phyloP scores from a whole-genome alignment of 2,329 filamentous ascomycete genomes.

The Chrysoporthe puriensis region DNA sequence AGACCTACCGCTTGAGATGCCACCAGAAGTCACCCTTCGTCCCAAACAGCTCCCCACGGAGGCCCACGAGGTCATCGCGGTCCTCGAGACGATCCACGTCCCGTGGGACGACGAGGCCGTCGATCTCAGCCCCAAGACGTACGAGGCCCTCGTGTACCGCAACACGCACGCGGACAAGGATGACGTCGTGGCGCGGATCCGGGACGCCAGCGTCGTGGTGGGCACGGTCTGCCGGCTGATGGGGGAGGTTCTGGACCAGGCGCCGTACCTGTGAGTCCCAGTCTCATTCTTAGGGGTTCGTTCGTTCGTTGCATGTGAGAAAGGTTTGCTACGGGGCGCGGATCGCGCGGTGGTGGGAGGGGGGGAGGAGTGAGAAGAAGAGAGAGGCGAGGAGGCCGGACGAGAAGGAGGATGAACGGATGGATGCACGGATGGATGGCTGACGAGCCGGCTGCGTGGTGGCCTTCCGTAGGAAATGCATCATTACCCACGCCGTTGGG shows the following conservation, averaged over 20 bases:
- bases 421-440: not conserved
- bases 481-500: slow-evolving; percentile 33
- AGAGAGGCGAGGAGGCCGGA: not conserved
- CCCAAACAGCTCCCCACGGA: slow-evolving; percentile 19
- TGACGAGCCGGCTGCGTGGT: not conserved
- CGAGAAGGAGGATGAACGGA: not conserved
- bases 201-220: slow-evolving; percentile 35
- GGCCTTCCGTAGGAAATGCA: slow-evolving; percentile 30
- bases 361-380: not conserved
- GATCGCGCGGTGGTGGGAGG: not conserved
- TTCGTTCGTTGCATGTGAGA: no score
- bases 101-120: slow-evolving; percentile 19
- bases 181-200: slow-evolving; percentile 30
- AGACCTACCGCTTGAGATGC: no score
- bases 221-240: slow-evolving; percentile 33
- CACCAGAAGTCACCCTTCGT: not conserved
- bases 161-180: slow-evolving; percentile 19
- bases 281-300: not conserved
- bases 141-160: slow-evolving; percentile 26
- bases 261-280: slow-evolving; percentile 32
- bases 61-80: slow-evolving; percentile 27
- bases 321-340: no score
- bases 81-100: slow-evolving; percentile 26
- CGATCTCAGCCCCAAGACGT: slow-evolving; percentile 13
- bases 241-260: slow-evolving; percentile 28